Percentiles rank a stretch among this genome's conserved stretches.
Evolutionary conservation across 305 asterid species (phyloP).

Genomic region (Fraxinus xanthoxyloides): DNA sequence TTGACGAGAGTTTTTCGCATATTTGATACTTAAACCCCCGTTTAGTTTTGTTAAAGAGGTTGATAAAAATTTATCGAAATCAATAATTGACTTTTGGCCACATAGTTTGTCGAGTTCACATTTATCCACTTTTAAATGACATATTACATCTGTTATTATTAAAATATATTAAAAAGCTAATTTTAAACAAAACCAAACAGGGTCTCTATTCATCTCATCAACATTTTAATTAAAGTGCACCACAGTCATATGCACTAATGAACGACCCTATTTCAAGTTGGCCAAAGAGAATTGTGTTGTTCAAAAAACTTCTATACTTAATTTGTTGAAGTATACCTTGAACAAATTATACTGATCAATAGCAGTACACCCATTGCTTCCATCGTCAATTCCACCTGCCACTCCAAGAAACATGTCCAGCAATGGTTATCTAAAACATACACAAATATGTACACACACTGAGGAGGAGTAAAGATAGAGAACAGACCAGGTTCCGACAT

Average conservation of each 20-base stretch:
- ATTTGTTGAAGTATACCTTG: slow-evolving; percentile 20
- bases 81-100: no score
- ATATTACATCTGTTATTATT: no score
- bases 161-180: background rate
- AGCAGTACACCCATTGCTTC: slow-evolving; percentile 37
- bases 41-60: no score
- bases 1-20: no score
- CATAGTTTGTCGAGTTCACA: no score
- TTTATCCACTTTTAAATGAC: background rate
- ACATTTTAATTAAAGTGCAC: background rate
- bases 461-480: background rate
- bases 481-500: slow-evolving; percentile 30
- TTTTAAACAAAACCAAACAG: no score
- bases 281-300: background rate
- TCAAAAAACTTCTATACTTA: background rate
- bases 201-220: background rate
- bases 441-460: background rate
- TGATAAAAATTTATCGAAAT: no score
- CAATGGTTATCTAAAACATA: background rate
- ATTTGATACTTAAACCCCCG: no score
- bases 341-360: slow-evolving; percentile 35
- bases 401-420: background rate
- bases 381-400: slow-evolving; percentile 32
- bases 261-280: background rate
- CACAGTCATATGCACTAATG: background rate